Percentiles rank a stretch among this genome's conserved stretches.
Evolutionary conservation across 148 eudicot genomes (phyloP).

Genomic region (Salicornia ramosissima): DNA sequence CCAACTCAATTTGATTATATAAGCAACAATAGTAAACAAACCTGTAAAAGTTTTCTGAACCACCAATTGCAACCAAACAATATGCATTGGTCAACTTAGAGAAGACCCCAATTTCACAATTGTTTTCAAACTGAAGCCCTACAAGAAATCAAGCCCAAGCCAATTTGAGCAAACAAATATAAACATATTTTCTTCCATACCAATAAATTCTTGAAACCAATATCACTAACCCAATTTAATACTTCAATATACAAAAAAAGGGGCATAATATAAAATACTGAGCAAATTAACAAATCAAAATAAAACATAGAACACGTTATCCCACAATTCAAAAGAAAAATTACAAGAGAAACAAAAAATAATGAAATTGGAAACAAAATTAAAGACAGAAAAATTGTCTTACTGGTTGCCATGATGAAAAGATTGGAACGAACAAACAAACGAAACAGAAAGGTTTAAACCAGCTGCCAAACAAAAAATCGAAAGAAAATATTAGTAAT

Average conservation of each 20-base stretch:
- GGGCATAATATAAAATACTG: too few species aligned
- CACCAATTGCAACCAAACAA: constrained; percentile 90
- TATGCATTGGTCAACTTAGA: constrained; percentile 93
- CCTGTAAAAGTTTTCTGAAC: constrained; percentile 95
- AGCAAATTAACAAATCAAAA: too few species aligned
- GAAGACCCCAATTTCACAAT: constrained; percentile 81
- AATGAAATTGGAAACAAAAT: not conserved
- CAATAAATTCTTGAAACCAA: too few species aligned
- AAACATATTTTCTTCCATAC: too few species aligned
- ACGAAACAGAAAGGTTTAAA: not conserved
- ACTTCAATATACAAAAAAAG: too few species aligned
- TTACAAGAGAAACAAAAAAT: not conserved
- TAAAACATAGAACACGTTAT: too few species aligned
- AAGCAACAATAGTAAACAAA: constrained; percentile 17
- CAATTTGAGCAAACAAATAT: too few species aligned
- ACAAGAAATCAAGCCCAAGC: not conserved
- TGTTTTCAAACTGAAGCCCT: constrained; percentile 95
- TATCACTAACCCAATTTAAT: too few species aligned
- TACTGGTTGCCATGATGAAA: constrained; percentile 25
- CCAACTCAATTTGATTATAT: not conserved
- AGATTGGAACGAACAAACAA: constrained; percentile 1
- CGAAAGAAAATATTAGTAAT: not conserved
- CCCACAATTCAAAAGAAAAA: too few species aligned
- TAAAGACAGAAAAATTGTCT: not conserved
- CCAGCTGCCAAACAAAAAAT: constrained; percentile 13